Percentiles rank a stretch among this genome's conserved stretches.
Evolutionary conservation across 495 filamentous ascomycete species (phyloP).

Genomic region (Penicillium odoratum): DNA sequence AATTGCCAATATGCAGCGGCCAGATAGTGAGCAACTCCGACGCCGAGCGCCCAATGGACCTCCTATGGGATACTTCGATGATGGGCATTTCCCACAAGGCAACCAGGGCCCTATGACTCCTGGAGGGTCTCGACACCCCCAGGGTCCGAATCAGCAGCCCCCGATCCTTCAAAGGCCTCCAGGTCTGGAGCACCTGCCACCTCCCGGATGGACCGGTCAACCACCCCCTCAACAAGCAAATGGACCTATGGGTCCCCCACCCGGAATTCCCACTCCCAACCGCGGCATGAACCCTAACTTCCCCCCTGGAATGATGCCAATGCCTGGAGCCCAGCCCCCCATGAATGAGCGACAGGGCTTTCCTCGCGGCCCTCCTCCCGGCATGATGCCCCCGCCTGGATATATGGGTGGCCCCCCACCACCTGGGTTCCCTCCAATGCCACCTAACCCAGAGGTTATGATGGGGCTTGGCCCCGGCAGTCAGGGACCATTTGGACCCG

Average conservation of each 20-base stretch:
- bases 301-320: slow-evolving; percentile 46
- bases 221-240: slow-evolving; percentile 39
- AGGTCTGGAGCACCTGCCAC: slow-evolving; percentile 46
- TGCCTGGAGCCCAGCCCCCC: slow-evolving; percentile 39
- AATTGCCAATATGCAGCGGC: slow-evolving; percentile 49
- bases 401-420: slow-evolving; percentile 50
- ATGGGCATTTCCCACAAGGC: slow-evolving; percentile 40
- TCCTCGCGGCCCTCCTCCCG: slow-evolving; percentile 46
- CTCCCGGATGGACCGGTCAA: slow-evolving; percentile 43
- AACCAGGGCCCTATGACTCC: slow-evolving; percentile 39
- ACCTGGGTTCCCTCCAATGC: slow-evolving; percentile 48
- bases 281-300: slow-evolving; percentile 45
- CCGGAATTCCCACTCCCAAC: slow-evolving; percentile 44
- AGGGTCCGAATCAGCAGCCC: slow-evolving; percentile 35
- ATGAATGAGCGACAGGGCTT: slow-evolving; percentile 42
- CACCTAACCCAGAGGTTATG: slow-evolving; percentile 43
- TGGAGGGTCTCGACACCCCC: slow-evolving; percentile 35
- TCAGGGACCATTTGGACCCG: slow-evolving; percentile 41
- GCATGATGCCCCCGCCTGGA: slow-evolving; percentile 54
- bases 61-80: slow-evolving; percentile 49
- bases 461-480: slow-evolving; percentile 38
- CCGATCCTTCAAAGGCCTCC: slow-evolving; percentile 49
- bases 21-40: slow-evolving; percentile 44
- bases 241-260: slow-evolving; percentile 47
- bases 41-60: slow-evolving; percentile 41